These are phyloP conservation scores for Aureobasidium vineae DNA, from an alignment of 2,329 filamentous ascomycete species.

Conservation along the genomic window DNA sequence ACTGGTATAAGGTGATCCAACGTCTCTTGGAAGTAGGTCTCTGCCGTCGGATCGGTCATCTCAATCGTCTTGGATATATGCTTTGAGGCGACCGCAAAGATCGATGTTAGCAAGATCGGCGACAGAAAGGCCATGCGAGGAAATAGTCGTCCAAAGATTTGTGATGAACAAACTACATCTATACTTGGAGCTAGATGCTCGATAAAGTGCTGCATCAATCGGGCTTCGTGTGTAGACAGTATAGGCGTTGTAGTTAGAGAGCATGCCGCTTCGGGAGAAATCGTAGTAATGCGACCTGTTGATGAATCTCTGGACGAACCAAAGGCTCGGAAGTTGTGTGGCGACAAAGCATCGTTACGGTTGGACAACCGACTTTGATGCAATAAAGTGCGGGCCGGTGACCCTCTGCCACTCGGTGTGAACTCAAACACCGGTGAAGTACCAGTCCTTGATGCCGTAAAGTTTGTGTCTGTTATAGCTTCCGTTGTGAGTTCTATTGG, in stretches of 20 bases:
- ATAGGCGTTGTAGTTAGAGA: neutral
- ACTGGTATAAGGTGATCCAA: slow-evolving; percentile 53
- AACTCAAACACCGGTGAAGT: neutral
- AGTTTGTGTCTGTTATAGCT: neutral
- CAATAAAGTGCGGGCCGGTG: neutral
- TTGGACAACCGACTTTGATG: neutral
- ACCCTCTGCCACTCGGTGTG: neutral
- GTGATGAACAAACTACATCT: slow-evolving; percentile 37
- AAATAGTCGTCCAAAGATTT: slow-evolving; percentile 56
- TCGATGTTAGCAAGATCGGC: slow-evolving; percentile 56
- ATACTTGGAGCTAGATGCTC: slow-evolving; percentile 37
- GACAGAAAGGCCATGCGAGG: slow-evolving; percentile 54
- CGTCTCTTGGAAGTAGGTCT: slow-evolving; percentile 56
- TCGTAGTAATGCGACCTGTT: neutral
- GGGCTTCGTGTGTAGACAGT: slow-evolving; percentile 31
- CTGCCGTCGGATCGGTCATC: slow-evolving; percentile 51
- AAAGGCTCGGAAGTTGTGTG: neutral
- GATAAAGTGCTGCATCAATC: slow-evolving; percentile 37
- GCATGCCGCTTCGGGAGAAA: neutral
- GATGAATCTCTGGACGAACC: neutral
- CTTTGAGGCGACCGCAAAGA: slow-evolving; percentile 56
- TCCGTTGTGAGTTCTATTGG: neutral
- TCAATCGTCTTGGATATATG: slow-evolving; percentile 50
- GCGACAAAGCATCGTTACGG: neutral
- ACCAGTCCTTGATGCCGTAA: neutral